Evolutionary conservation across 441 rosid genomes (phyloP).

Genomic region (Populus hybrid): DNA sequence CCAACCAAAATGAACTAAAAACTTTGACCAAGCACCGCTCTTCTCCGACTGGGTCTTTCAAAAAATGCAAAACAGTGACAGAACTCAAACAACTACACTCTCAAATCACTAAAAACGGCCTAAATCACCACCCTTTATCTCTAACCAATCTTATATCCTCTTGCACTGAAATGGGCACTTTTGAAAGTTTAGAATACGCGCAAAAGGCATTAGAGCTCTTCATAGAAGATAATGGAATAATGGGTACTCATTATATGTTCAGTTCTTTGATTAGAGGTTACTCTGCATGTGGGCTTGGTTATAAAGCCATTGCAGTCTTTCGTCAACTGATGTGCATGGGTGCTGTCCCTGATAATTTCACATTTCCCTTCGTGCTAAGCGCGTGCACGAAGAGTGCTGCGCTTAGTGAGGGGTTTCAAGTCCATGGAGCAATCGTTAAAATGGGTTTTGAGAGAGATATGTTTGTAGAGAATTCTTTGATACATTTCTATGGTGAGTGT

Average conservation of each 20-base stretch:
- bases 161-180: slow-evolving; percentile 43
- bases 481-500: slow-evolving; percentile 55
- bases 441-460: slow-evolving; percentile 43
- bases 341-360: slow-evolving; percentile 53
- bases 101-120: slow-evolving; percentile 39
- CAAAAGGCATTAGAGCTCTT: slow-evolving; percentile 40
- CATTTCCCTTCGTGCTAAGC: slow-evolving; percentile 61
- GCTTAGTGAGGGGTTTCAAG: slow-evolving; percentile 43
- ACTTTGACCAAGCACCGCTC: slow-evolving; percentile 13
- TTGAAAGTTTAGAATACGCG: slow-evolving; percentile 52
- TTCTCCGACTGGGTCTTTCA: slow-evolving; percentile 21
- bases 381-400: slow-evolving; percentile 53
- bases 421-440: slow-evolving; percentile 52
- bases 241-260: slow-evolving; percentile 48
- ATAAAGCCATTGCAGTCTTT: slow-evolving; percentile 42
- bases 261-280: slow-evolving; percentile 64
- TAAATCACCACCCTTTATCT: slow-evolving; percentile 13
- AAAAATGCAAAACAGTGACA: slow-evolving; percentile 36
- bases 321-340: slow-evolving; percentile 40
- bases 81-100: slow-evolving; percentile 44
- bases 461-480: slow-evolving; percentile 53
- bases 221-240: slow-evolving; percentile 27
- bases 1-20: slow-evolving; percentile 15
- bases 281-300: slow-evolving; percentile 39
- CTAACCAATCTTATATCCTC: slow-evolving; percentile 35